Conservation (phyloP, 2,329 filamentous ascomycete genomes). For the Huntiella savannae region DNA sequence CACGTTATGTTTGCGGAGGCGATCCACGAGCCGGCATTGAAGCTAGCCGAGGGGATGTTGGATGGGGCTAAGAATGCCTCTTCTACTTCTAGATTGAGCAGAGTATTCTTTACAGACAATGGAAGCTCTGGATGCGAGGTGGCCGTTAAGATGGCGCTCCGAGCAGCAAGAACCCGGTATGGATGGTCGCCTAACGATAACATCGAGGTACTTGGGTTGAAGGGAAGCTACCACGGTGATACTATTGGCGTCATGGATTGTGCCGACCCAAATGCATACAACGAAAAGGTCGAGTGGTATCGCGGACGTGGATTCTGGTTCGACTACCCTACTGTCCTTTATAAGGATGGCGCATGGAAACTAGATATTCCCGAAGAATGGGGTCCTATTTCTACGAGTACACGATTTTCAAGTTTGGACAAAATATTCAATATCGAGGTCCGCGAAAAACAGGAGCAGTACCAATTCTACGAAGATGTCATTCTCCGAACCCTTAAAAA, state of each 20-base stretch:
- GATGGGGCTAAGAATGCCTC: conserved; percentile 35
- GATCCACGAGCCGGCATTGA: conserved; percentile 59
- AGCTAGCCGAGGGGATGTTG: conserved; percentile 47
- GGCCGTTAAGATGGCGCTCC: conserved; percentile 66
- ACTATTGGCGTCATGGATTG: conserved; percentile 81
- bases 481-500: conserved; percentile 35
- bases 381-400: conserved; percentile 14
- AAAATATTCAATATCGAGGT: conserved; percentile 40
- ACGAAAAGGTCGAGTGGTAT: conserved; percentile 78
- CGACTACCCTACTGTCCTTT: conserved; percentile 54
- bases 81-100: conserved; percentile 29
- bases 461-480: conserved; percentile 36
- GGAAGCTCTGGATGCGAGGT: conserved; percentile 71
- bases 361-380: conserved; percentile 36
- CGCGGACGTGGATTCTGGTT: conserved; percentile 63
- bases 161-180: conserved; percentile 48
- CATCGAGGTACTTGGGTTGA: conserved; percentile 53
- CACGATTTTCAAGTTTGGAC: conserved; percentile 28
- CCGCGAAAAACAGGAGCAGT: conserved; percentile 26
- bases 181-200: conserved; percentile 39
- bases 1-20: conserved; percentile 76
- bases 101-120: conserved; percentile 71
- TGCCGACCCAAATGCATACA: conserved; percentile 57
- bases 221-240: conserved; percentile 71
- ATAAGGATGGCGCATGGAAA: conserved; percentile 46